Evolutionary conservation across 164 flowering plant genomes (phyloP), one percentile per base, ranked within the genome.

Genomic region (Stephania japonica): DNA sequence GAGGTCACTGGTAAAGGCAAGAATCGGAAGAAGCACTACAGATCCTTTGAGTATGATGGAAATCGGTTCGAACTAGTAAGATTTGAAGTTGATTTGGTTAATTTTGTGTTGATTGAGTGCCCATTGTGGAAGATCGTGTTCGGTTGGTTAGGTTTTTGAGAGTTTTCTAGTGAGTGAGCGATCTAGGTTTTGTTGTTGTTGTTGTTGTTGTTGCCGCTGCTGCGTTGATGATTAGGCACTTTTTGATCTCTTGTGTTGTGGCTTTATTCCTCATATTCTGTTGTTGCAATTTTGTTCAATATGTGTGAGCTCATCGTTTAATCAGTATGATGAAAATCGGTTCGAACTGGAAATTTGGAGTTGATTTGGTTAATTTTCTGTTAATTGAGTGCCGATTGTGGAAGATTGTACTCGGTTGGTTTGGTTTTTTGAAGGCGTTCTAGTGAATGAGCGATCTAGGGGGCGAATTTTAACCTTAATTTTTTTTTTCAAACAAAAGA

Each of bases 1-100:
- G 85, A 79, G 84, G 79, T 84, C 44, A 71, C 91, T 1, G 94
- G 92, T 0, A 90, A 84, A 72, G 97, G 98, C 1, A 83, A 76
- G 65, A 73, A 75, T 12, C 73, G 77, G 83, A 81, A 79, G 80
- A 82, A 44, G 53, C 91, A 90, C 50, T 93, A 76, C 75, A 43
- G 69, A 21, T 80, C 91, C 5, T 93, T 90, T 44, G 95, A 90
- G 76, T 87, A 68, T 69, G 94, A 89, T 56, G 94, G 92, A 1
- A 80, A 83, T 73, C 84, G 70, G 4, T 89, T 86, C 49, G 86
- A 87, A 5, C 84, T 91, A 7, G 98, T 93, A 65, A 84, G 89
- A 78, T 32, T 44, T 1, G 32, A 5, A 67, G 13, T 4, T 7
- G 8, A 42, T 49, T 42, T 1, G 69, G 12, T 24, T 18, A 42